These are phyloP conservation scores for Cutaneotrichosporon sp. DNA, from an alignment of 1,284 basidiomycete species.

Conservation along the genomic window DNA sequence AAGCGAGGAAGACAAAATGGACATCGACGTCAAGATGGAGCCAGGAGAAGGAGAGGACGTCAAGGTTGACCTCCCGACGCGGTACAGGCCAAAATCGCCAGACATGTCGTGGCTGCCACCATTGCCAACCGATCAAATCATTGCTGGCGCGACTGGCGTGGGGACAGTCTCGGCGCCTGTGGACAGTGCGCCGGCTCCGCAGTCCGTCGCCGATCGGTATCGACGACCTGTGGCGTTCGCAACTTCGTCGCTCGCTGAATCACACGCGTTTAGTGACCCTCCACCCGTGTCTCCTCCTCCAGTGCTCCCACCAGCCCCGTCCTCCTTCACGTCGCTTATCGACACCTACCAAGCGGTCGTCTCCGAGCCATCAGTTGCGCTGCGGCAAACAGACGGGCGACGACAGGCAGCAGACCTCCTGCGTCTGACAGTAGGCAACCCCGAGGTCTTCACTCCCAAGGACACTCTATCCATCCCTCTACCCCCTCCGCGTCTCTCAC, in stretches of 20 bases:
- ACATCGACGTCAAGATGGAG: conserved; percentile 17
- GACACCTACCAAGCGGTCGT: conserved; percentile 28
- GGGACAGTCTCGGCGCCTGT: background rate
- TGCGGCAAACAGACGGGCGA: conserved; percentile 32
- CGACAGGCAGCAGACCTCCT: conserved; percentile 35
- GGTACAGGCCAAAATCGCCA: conserved; percentile 15
- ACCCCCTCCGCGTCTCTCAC: conserved; percentile 27
- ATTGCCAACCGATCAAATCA: conserved; percentile 20
- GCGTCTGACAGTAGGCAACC: conserved; percentile 30
- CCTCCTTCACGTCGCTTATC: conserved; percentile 34
- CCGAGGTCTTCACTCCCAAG: conserved; percentile 28
- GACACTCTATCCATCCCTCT: conserved; percentile 27
- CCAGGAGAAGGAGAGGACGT: conserved; percentile 6
- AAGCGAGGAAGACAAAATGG: background rate
- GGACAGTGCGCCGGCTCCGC: conserved; percentile 12
- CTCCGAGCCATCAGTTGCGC: conserved; percentile 29
- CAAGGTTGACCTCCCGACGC: background rate
- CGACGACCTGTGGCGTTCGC: conserved; percentile 30
- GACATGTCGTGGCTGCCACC: conserved; percentile 38
- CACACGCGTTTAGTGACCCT: conserved; percentile 23
- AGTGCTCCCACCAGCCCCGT: conserved; percentile 20
- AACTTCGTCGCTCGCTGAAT: conserved; percentile 30
- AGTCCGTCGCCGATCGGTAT: conserved; percentile 38
- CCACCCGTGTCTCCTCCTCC: conserved; percentile 13
- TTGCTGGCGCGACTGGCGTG: background rate